phyloP scores from a whole-genome alignment of 306 rosid genomes.

The Inga laurina region DNA sequence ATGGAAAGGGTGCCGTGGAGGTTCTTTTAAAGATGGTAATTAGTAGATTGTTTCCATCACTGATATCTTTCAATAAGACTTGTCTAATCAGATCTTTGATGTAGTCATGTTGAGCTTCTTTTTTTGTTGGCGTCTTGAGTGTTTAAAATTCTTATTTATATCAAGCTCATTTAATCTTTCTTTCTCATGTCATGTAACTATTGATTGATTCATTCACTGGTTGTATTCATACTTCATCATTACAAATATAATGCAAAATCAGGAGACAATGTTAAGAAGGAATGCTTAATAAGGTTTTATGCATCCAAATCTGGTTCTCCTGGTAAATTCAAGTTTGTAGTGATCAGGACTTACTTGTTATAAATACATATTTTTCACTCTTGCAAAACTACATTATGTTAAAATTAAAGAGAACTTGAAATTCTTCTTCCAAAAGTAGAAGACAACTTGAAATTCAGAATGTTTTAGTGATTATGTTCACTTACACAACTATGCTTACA shows the following conservation, averaged over 20 bases:
- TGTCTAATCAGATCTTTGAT: conserved; percentile 15
- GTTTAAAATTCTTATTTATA: conserved; percentile 19
- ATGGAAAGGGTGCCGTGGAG: conserved; percentile 98
- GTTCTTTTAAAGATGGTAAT: conserved; percentile 89
- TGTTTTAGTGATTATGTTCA: not conserved
- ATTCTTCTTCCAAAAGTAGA: not conserved
- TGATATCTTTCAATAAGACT: conserved; percentile 11
- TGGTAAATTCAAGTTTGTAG: not conserved
- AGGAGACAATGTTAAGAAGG: not conserved
- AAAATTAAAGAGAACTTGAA: not conserved
- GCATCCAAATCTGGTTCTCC: conserved; percentile 11
- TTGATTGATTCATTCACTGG: not conserved
- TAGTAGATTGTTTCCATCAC: conserved; percentile 13
- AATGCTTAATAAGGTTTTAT: conserved; percentile 8
- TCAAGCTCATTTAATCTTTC: conserved; percentile 17
- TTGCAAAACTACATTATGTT: not conserved
- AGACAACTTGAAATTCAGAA: not conserved
- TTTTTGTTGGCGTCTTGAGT: not conserved
- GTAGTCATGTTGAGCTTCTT: conserved; percentile 8
- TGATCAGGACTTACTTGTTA: conserved; percentile 20
- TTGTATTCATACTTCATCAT: conserved; percentile 18
- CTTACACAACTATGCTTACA: not conserved
- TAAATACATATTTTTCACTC: conserved; percentile 4
- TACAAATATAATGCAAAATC: conserved; percentile 7
- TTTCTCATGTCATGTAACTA: conserved; percentile 14